phyloP scores from a whole-genome alignment of 2,329 filamentous ascomycete species.

The Aspergillus jensenii region DNA sequence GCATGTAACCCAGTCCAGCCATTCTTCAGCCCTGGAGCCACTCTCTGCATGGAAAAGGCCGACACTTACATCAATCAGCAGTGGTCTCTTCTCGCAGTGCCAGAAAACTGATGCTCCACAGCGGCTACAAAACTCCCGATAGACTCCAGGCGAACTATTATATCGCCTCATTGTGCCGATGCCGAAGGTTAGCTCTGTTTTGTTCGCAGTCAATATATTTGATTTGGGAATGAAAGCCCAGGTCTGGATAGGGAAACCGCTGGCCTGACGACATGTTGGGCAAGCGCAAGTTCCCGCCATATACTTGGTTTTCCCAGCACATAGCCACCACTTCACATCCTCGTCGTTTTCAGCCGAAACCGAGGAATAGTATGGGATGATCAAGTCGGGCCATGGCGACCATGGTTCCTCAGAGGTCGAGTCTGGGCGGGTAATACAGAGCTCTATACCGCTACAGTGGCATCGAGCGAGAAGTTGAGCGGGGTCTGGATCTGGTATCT shows the following conservation, averaged over 20 bases:
- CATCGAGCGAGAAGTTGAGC: conserved; percentile 47
- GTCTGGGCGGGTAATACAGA: conserved; percentile 59
- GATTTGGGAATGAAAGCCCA: conserved; percentile 66
- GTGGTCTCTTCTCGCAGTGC: conserved; percentile 53
- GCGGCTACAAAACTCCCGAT: conserved; percentile 60
- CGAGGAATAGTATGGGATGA: conserved; percentile 48
- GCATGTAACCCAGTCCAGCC: conserved; percentile 62
- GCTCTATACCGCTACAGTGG: conserved; percentile 56
- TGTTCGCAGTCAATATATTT: conserved; percentile 53
- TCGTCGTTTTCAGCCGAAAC: conserved; percentile 43
- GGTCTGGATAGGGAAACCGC: conserved; percentile 63
- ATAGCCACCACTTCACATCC: conserved; percentile 62
- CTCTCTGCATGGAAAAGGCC: conserved; percentile 55
- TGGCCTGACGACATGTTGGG: conserved; percentile 58
- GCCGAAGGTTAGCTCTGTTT: conserved; percentile 34
- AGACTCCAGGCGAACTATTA: conserved; percentile 53
- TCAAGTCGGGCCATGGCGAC: conserved; percentile 56
- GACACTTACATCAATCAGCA: conserved; percentile 63
- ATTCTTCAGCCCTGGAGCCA: conserved; percentile 57
- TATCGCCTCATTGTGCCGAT: conserved; percentile 53
- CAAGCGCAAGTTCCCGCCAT: conserved; percentile 63
- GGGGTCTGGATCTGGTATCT: conserved; percentile 12
- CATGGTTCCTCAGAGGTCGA: conserved; percentile 44
- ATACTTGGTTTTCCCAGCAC: conserved; percentile 50
- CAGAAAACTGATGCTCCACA: conserved; percentile 69